Conservation (phyloP, 345 rosid genomes). For the Populus davidiana region DNA sequence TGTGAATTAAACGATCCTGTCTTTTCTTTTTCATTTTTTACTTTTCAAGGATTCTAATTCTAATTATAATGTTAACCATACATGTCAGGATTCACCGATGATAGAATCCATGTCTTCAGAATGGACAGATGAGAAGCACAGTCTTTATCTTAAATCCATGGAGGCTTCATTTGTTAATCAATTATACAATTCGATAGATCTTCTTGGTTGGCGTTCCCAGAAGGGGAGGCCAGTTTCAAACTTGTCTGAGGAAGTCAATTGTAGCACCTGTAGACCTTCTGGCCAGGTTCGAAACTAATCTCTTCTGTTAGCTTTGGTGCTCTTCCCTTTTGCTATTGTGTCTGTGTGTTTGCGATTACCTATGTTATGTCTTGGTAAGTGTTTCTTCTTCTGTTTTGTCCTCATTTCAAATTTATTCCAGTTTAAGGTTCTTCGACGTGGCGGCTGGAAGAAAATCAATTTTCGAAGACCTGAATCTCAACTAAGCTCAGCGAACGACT, state of each 20-base stretch:
- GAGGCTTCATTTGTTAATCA: conserved; percentile 86
- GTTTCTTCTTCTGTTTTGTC: not conserved
- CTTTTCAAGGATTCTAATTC: conserved; percentile 13
- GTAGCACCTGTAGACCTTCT: conserved; percentile 26
- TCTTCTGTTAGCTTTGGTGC: not conserved
- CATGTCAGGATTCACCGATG: conserved; percentile 38
- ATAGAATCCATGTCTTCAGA: conserved; percentile 39
- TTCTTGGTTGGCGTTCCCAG: conserved; percentile 33
- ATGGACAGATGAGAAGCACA: conserved; percentile 95
- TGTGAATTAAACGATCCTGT: not conserved
- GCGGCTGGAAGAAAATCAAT: conserved; percentile 50
- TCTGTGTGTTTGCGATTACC: not conserved
- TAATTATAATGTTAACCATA: conserved; percentile 7
- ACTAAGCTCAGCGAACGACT: conserved; percentile 19
- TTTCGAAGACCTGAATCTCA: conserved; percentile 47
- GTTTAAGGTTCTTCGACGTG: conserved; percentile 74
- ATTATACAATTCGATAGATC: conserved; percentile 48
- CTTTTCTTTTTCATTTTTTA: not conserved
- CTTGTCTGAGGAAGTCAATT: conserved; percentile 24
- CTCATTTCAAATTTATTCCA: conserved; percentile 20
- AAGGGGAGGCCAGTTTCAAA: conserved; percentile 30
- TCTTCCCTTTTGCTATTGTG: not conserved
- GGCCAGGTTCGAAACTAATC: conserved; percentile 55
- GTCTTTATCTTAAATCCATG: conserved; percentile 79
- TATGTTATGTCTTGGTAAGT: conserved; percentile 4